These are phyloP conservation scores for Aspergillus incahuasiensis DNA, from an alignment of 495 filamentous ascomycete species.

Conservation along the genomic window DNA sequence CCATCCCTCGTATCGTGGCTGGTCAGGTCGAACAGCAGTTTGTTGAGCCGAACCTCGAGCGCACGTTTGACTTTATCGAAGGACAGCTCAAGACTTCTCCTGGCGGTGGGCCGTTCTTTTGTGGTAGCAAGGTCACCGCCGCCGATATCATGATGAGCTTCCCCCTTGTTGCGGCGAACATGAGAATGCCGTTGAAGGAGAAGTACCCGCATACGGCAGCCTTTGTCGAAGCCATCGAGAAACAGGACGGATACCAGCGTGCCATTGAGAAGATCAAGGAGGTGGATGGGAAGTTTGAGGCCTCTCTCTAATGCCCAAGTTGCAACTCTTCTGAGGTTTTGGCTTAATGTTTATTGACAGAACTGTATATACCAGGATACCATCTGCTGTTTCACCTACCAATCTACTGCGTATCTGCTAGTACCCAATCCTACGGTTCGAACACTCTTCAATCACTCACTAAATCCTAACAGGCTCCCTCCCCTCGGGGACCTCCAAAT, in stretches of 20 bases:
- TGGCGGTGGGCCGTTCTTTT: constrained; percentile 60
- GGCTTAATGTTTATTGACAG: neutral
- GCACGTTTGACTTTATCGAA: constrained; percentile 70
- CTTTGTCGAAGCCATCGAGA: constrained; percentile 60
- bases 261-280: constrained; percentile 57
- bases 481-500: constrained; percentile 25
- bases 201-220: constrained; percentile 56
- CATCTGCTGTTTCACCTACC: neutral
- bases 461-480: constrained; percentile 35
- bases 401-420: too few relatives aligned
- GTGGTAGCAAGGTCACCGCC: constrained; percentile 64
- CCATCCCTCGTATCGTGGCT: constrained; percentile 63
- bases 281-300: constrained; percentile 53
- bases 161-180: constrained; percentile 55
- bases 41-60: constrained; percentile 58
- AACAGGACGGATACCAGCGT: constrained; percentile 56
- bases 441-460: neutral
- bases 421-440: neutral
- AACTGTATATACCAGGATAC: constrained; percentile 5
- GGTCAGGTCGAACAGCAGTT: constrained; percentile 55
- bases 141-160: constrained; percentile 82
- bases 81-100: constrained; percentile 61
- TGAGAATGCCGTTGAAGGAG: constrained; percentile 42
- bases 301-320: constrained; percentile 26
- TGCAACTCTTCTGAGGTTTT: neutral